These are phyloP conservation scores for Metschnikowia dekortorum DNA, from an alignment of 805 yeast species.

Conservation along the genomic window DNA sequence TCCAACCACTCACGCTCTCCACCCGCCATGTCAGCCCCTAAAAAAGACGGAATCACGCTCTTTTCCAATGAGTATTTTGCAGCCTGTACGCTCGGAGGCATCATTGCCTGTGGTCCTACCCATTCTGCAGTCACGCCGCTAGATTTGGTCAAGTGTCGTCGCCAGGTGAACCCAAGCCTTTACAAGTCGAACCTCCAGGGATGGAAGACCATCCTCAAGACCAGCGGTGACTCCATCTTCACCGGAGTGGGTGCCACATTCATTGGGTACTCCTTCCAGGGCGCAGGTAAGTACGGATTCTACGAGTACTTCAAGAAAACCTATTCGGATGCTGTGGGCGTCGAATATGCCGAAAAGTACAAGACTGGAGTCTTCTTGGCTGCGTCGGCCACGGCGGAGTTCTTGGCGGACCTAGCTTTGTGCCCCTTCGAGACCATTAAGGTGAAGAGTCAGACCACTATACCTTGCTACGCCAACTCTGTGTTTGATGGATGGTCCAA, in stretches of 20 bases:
- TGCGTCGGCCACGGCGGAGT: conserved; percentile 92
- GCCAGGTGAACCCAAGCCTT: conserved; percentile 74
- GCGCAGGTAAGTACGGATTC: conserved; percentile 96
- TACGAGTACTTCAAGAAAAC: conserved; percentile 86
- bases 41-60: conserved; percentile 39
- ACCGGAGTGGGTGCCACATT: conserved; percentile 92
- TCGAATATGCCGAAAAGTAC: conserved; percentile 54
- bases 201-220: conserved; percentile 67
- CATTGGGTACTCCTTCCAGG: conserved; percentile 91
- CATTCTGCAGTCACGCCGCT: conserved; percentile 91
- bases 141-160: conserved; percentile 88
- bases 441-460: conserved; percentile 88
- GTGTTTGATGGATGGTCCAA: conserved; percentile 64
- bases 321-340: conserved; percentile 66
- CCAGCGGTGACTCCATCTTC: conserved; percentile 76
- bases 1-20: neutral
- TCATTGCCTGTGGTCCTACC: conserved; percentile 93
- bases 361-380: conserved; percentile 72
- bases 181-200: conserved; percentile 79
- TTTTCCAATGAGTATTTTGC: conserved; percentile 61
- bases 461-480: conserved; percentile 74
- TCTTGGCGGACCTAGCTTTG: conserved; percentile 80
- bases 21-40: conserved; percentile 8
- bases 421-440: conserved; percentile 96
- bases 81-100: conserved; percentile 76